Percentiles rank a stretch among this genome's conserved stretches.
Evolutionary conservation across 768 basidiomycete genomes (phyloP).

Genomic region (Psilocybe azurescens): DNA sequence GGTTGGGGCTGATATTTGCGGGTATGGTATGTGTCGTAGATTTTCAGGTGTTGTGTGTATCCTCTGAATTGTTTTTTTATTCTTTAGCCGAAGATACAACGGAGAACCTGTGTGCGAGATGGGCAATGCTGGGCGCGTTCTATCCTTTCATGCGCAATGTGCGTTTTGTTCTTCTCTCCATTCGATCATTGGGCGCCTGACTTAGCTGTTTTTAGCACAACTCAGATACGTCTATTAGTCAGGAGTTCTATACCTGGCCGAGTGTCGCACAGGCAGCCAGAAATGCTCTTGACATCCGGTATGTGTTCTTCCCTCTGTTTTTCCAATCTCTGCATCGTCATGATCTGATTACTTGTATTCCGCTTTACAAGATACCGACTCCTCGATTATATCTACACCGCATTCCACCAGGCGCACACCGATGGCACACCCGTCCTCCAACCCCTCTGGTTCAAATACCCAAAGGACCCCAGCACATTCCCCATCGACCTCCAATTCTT

Average conservation of each 20-base stretch:
- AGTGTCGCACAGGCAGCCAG: constrained; percentile 61
- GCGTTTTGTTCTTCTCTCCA: constrained; percentile 24
- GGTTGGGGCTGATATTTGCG: constrained; percentile 80
- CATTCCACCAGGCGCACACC: constrained; percentile 60
- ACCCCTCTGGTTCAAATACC: constrained; percentile 72
- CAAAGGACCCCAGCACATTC: constrained; percentile 62
- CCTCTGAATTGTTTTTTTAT: not conserved
- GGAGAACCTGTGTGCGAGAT: constrained; percentile 72
- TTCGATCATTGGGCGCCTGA: not conserved
- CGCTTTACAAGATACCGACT: constrained; percentile 57
- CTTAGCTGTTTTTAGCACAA: constrained; percentile 51
- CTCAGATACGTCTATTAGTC: constrained; percentile 51
- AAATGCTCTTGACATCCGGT: constrained; percentile 67
- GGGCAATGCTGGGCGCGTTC: constrained; percentile 81
- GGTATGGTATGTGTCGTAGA: constrained; percentile 52
- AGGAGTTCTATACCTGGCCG: constrained; percentile 75
- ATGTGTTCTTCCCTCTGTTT: constrained; percentile 15
- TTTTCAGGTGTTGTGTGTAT: not conserved
- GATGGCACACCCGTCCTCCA: constrained; percentile 72
- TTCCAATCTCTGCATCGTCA: not conserved
- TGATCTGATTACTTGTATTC: not conserved
- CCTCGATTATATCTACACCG: constrained; percentile 74
- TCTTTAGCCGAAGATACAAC: constrained; percentile 60
- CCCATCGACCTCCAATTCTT: constrained; percentile 72
- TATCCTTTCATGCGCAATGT: constrained; percentile 84